phyloP scores from a whole-genome alignment of 345 rosid genomes.

The Noccaea caerulescens region DNA sequence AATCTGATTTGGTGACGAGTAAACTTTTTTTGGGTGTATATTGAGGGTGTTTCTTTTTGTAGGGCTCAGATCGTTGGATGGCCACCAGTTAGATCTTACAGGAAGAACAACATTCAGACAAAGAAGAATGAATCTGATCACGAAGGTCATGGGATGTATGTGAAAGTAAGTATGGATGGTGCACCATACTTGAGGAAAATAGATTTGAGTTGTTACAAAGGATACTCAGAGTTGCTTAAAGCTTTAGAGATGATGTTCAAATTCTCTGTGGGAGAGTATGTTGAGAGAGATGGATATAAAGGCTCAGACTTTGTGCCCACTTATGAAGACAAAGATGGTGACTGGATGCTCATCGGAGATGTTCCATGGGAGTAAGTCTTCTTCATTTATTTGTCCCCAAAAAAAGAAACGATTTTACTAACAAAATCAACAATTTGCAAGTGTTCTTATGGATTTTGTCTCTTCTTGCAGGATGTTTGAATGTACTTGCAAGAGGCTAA shows the following conservation, averaged over 20 bases:
- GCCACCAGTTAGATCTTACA: slow-evolving; percentile 88
- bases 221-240: slow-evolving; percentile 61
- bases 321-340: slow-evolving; percentile 85
- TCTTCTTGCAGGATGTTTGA: slow-evolving; percentile 52
- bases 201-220: slow-evolving; percentile 58
- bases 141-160: slow-evolving; percentile 48
- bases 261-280: slow-evolving; percentile 57
- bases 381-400: slow-evolving; percentile 1
- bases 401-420: neutral
- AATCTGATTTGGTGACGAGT: neutral
- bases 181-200: slow-evolving; percentile 83
- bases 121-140: slow-evolving; percentile 53
- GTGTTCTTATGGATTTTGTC: slow-evolving; percentile 29
- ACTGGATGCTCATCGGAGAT: slow-evolving; percentile 91
- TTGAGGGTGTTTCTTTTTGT: slow-evolving; percentile 28
- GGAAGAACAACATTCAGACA: slow-evolving; percentile 61
- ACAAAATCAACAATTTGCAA: neutral
- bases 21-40: neutral
- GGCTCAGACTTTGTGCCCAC: slow-evolving; percentile 74
- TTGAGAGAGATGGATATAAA: slow-evolving; percentile 62
- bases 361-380: slow-evolving; percentile 69
- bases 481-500: slow-evolving; percentile 58
- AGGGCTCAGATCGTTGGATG: slow-evolving; percentile 87
- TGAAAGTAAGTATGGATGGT: slow-evolving; percentile 86
- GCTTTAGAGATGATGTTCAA: slow-evolving; percentile 68